Evolutionary conservation across 179 eudicot genomes (phyloP), one percentile per base, ranked within the genome.

Genomic region (Silene coronaria): DNA sequence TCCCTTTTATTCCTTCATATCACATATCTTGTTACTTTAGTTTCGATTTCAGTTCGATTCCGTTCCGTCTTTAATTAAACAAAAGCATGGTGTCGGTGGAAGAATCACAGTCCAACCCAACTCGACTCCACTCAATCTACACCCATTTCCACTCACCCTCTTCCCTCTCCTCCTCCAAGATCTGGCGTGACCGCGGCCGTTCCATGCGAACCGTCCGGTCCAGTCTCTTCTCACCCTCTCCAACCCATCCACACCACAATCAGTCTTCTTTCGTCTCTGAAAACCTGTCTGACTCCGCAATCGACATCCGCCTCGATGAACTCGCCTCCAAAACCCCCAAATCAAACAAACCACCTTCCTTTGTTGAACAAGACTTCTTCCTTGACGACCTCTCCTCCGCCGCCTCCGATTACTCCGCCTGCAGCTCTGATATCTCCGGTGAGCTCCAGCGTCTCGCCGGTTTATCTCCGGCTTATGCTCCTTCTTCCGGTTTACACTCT

Each of bases 151-250:
- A 84, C 77, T 86, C 87, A 23, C 76, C 81, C 3, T 82, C 81
- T 0, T 85, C 86, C n/a, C 82, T 91, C 12, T 0, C 75, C 42
- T 79, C 89, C 6, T 81, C 89, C 55, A 30, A 89, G 61, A 79
- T 87, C 13, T 88, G 86, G 82, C 79, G 92, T 11, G 82, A 90
- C 26, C 72, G 82, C 36, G 98, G 91, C 59, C 96, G 97, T 10
- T 94, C 98, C 59, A 94, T 92, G 98, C 81, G 98, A 3, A 94
- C 97, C 3, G 75, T 94, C 74, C 96, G 98, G 0, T 94, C 98
- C 70, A 86, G 61, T 70, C 55, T 91, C 75, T 85, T 78, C 86
- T 78, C 85, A 24, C 58, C 83, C 36, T 57, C 77, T 11, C 61
- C 80, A 21, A 23, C 73, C 30, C 5, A 8, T 68, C 6, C 62